Evolutionary conservation across 2,329 filamentous ascomycete species (phyloP), one percentile per base, ranked within the genome.

Genomic region (Epichloe baconii): DNA sequence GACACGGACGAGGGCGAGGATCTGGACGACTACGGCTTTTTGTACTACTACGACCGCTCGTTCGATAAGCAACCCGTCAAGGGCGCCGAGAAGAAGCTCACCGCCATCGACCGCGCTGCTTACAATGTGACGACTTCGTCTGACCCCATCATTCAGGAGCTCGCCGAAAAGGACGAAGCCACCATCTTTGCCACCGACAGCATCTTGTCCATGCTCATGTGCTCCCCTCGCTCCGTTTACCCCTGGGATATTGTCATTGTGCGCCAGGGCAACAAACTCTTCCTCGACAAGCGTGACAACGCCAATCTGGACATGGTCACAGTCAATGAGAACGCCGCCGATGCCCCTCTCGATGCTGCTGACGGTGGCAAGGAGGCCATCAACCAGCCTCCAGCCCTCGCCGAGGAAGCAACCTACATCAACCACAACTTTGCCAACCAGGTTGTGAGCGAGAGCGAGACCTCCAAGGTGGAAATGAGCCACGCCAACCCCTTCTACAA

Each of bases 381-480:
- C 72, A 98, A 98, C 80, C 89, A 89, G 64, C 93, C 93, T n/a
- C 74, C 76, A 51, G 88, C 90, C 50, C 82, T 98, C 52, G 91
- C 94, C 64, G 85, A 96, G 69, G 93, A 98, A 73, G 93, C 93
- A 51, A 98, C 93, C 49, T 94, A 96, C 76, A 98, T 98, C 80
- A 98, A 98, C 81, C 93, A 97, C 79, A 95, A 97, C 77, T 98
- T 98, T 70, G 86, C 88, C 60, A 88, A 95, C 70, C 93, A 98
- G 76, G 88, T 94, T 48, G 90, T 98, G 58, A 71, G 81, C 61
- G 93, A 98, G 75, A 85, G 78, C 59, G 80, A 88, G 57, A 77
- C 74, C 56, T 74, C 81, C 66, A 94, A 93, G 76, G 77, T 89
- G 57, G 80, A 86, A 60, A 93, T 97, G 83, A 65, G 81, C 53